These are phyloP conservation scores for Aethionema arabicum DNA, from an alignment of 345 rosid genomes.

Conservation along the genomic window DNA sequence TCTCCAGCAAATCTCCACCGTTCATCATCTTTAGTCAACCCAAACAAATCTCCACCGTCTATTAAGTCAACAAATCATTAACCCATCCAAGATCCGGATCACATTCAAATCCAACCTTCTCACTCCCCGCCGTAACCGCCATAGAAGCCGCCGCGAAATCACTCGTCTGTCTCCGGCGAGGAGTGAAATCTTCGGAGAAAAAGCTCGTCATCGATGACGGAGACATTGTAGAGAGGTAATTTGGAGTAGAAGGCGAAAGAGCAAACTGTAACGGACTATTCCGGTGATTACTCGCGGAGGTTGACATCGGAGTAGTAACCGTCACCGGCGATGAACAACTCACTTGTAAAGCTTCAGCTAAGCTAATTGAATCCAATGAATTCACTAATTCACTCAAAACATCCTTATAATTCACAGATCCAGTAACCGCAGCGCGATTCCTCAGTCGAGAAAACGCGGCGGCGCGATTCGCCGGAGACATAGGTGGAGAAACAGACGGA, in stretches of 20 bases:
- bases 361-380: conserved; percentile 45
- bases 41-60: neutral
- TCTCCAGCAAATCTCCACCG: neutral
- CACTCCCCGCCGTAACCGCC: conserved; percentile 26
- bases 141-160: conserved; percentile 10
- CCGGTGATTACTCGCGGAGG: conserved; percentile 26
- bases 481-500: conserved; percentile 65
- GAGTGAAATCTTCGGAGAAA: conserved; percentile 23
- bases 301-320: conserved; percentile 28
- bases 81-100: conserved; percentile 97
- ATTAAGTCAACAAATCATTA: conserved; percentile 76
- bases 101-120: conserved; percentile 20
- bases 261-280: conserved; percentile 33
- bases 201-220: neutral
- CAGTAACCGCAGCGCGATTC: conserved; percentile 37
- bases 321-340: conserved; percentile 27
- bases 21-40: neutral
- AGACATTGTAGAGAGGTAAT: conserved; percentile 26
- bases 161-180: conserved; percentile 21
- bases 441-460: conserved; percentile 38
- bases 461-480: conserved; percentile 55
- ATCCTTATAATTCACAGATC: conserved; percentile 48
- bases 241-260: conserved; percentile 36
- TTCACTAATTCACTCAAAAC: conserved; percentile 55
- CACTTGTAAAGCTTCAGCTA: conserved; percentile 33